phyloP scores from a whole-genome alignment of 2,329 filamentous ascomycete species.

The Akanthomyces lecanii region DNA sequence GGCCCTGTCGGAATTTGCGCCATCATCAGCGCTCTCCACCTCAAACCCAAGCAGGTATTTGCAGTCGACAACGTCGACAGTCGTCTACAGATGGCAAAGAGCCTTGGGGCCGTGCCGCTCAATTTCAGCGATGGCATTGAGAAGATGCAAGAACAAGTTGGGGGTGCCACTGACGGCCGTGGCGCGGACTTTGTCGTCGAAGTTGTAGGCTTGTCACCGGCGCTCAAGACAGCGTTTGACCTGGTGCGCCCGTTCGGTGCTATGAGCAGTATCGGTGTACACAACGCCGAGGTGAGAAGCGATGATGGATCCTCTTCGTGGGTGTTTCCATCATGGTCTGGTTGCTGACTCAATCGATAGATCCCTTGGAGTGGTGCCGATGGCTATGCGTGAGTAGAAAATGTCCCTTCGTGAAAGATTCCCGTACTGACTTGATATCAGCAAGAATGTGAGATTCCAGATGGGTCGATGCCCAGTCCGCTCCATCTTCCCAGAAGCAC shows the following conservation, averaged over 20 bases:
- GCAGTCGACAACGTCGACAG: conserved; percentile 75
- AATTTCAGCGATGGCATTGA: conserved; percentile 68
- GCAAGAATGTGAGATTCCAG: conserved; percentile 68
- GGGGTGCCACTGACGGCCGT: conserved; percentile 70
- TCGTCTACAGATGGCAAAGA: conserved; percentile 67
- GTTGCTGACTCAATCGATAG: conserved; percentile 35
- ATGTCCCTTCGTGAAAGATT: background rate
- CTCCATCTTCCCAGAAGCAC: conserved; percentile 62
- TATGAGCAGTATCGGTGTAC: conserved; percentile 72
- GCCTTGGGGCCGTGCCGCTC: conserved; percentile 75
- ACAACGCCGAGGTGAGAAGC: conserved; percentile 61
- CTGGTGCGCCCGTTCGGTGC: conserved; percentile 67
- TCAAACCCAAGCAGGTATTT: conserved; percentile 69
- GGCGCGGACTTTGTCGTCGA: conserved; percentile 84
- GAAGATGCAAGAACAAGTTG: conserved; percentile 63
- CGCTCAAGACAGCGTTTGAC: conserved; percentile 66
- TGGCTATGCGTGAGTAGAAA: conserved; percentile 48
- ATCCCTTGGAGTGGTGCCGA: conserved; percentile 64
- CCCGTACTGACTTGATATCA: conserved; percentile 28
- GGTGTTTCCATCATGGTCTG: background rate
- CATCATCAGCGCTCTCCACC: conserved; percentile 70
- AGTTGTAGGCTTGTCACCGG: conserved; percentile 66
- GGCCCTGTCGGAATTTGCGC: conserved; percentile 84
- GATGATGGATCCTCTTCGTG: background rate
- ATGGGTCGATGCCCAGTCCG: conserved; percentile 76